Evolutionary conservation across 371 early-diverging fungal genomes (phyloP).

Genomic region (Funneliformis caledonium): DNA sequence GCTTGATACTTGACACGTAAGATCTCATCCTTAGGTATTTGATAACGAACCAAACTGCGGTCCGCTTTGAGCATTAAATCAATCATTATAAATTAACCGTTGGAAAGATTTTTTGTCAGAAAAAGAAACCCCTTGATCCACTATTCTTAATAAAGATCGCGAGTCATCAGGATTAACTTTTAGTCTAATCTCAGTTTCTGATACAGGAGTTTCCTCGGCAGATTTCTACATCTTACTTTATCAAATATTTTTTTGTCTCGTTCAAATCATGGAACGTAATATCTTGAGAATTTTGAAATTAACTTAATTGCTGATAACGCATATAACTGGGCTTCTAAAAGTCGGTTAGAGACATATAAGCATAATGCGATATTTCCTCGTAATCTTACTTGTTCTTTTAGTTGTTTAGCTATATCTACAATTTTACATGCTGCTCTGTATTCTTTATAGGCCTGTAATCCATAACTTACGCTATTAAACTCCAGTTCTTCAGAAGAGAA

Average conservation of each 20-base stretch:
- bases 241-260: constrained; percentile 13
- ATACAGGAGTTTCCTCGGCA: background rate
- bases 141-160: background rate
- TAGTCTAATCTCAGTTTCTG: background rate
- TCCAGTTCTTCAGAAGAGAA: background rate
- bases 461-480: background rate
- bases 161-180: background rate
- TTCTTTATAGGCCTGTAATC: background rate
- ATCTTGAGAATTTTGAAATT: background rate
- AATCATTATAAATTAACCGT: background rate
- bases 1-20: background rate
- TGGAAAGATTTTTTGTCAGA: background rate
- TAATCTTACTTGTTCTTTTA: constrained; percentile 14
- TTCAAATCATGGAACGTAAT: background rate
- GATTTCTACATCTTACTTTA: background rate
- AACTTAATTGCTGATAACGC: constrained; percentile 23
- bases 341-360: background rate
- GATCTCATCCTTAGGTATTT: background rate
- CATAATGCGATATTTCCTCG: constrained; percentile 15
- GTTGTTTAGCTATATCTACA: background rate
- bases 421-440: constrained; percentile 6
- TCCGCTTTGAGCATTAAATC: background rate
- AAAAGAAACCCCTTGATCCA: background rate
- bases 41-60: background rate
- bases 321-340: constrained; percentile 1